Evolutionary conservation across 1,284 basidiomycete species (phyloP).

Genomic region (Pascua guehoae): DNA sequence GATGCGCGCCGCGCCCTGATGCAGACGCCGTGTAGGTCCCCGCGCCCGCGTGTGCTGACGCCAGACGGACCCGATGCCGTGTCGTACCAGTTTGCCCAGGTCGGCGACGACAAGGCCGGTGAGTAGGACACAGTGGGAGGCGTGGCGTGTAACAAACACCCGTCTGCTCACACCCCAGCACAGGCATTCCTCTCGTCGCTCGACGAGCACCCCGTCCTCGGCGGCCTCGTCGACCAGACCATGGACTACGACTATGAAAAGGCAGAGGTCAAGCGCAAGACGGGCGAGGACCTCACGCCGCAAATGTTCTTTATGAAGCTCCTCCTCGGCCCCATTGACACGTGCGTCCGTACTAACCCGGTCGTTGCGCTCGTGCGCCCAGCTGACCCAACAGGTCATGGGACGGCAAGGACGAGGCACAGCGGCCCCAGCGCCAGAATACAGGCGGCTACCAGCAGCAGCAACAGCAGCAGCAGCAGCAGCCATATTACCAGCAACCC

Average conservation of each 20-base stretch:
- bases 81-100: conserved; percentile 13
- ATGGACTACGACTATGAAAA: conserved; percentile 13
- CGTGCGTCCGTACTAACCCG: not conserved
- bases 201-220: conserved; percentile 10
- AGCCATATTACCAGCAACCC: not conserved
- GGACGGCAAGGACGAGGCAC: not conserved
- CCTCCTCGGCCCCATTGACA: conserved; percentile 9
- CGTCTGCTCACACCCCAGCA: too few relatives aligned
- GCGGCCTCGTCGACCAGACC: conserved; percentile 11
- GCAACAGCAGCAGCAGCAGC: not conserved
- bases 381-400: not conserved
- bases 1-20: conserved; percentile 26
- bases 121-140: too few relatives aligned
- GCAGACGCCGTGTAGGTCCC: conserved; percentile 11
- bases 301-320: conserved; percentile 13
- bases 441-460: too few relatives aligned
- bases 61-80: conserved; percentile 20
- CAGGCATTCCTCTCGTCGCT: conserved; percentile 13
- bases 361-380: not conserved
- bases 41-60: not conserved
- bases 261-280: conserved; percentile 10
- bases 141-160: too few relatives aligned
- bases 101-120: conserved; percentile 4
- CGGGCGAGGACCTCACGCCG: conserved; percentile 30
- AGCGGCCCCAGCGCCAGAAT: not conserved